These are phyloP conservation scores for Amylostereum areolatum DNA, from an alignment of 1,284 basidiomycete genomes.

Conservation along the genomic window DNA sequence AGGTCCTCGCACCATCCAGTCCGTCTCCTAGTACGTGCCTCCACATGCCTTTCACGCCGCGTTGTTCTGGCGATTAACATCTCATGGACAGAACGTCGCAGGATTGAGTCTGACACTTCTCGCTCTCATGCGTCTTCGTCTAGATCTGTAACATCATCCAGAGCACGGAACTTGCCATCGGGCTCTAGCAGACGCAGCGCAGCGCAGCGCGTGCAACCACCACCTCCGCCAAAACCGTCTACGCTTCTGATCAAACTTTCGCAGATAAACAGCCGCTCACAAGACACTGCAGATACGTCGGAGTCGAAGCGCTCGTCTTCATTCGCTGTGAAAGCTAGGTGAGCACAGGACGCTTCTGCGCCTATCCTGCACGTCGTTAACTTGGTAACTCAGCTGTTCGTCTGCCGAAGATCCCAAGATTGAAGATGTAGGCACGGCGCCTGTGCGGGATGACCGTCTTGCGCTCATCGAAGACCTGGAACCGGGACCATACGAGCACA, in stretches of 20 bases:
- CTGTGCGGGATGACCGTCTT: slow-evolving; percentile 50
- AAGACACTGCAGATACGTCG: background rate
- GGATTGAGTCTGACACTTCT: no score
- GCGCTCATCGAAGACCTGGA: slow-evolving; percentile 70
- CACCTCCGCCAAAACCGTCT: background rate
- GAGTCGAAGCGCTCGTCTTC: background rate
- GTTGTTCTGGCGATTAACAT: background rate
- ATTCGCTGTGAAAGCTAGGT: background rate
- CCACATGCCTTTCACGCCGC: background rate
- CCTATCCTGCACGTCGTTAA: background rate
- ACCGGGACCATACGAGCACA: slow-evolving; percentile 71
- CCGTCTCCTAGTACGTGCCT: slow-evolving; percentile 60
- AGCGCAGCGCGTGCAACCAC: background rate
- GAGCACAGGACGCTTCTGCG: background rate
- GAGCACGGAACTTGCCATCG: background rate
- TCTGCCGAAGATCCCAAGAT: background rate
- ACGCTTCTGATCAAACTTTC: background rate
- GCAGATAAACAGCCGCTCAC: background rate
- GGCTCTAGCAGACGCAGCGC: no score
- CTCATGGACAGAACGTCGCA: background rate
- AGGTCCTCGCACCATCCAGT: slow-evolving; percentile 54
- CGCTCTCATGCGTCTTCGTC: no score
- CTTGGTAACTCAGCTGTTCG: background rate
- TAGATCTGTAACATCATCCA: background rate
- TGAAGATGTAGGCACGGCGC: slow-evolving; percentile 1